These are phyloP conservation scores for Exophiala phaeomuriformis DNA, from an alignment of 2,329 filamentous ascomycete species.

Conservation along the genomic window DNA sequence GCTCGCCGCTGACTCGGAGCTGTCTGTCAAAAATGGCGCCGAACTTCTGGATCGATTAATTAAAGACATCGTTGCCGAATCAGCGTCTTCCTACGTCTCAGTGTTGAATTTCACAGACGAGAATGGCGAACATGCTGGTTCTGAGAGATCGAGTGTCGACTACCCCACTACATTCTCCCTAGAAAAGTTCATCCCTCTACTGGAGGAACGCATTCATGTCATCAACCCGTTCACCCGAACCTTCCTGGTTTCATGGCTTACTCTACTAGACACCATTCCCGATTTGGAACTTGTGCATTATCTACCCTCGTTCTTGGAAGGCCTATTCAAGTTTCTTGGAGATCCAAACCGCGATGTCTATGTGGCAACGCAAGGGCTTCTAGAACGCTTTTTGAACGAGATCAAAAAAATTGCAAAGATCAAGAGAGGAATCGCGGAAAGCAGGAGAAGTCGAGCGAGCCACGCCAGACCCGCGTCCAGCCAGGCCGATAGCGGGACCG, in stretches of 20 bases:
- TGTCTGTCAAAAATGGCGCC: constrained; percentile 96
- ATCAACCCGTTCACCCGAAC: constrained; percentile 91
- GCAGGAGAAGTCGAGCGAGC: constrained; percentile 58
- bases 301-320: constrained; percentile 82
- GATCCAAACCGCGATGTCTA: constrained; percentile 93
- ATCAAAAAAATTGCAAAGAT: constrained; percentile 91
- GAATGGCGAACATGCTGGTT: constrained; percentile 34
- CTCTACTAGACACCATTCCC: constrained; percentile 87
- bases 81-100: constrained; percentile 88
- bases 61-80: constrained; percentile 94
- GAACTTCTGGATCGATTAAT: constrained; percentile 90
- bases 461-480: constrained; percentile 17
- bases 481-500: constrained; percentile 30
- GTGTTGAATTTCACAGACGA: constrained; percentile 62
- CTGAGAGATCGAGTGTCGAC: constrained; percentile 36
- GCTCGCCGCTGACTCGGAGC: constrained; percentile 90
- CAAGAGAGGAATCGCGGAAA: constrained; percentile 86
- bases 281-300: constrained; percentile 92
- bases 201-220: constrained; percentile 90
- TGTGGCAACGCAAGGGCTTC: constrained; percentile 76
- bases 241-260: constrained; percentile 95
- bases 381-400: constrained; percentile 85
- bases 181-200: constrained; percentile 78
- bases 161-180: constrained; percentile 87
- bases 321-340: constrained; percentile 83